Evolutionary conservation across 2,329 filamentous ascomycete species (phyloP), one percentile per base, ranked within the genome.

Genomic region (Pyrenophora tritici-repentis): DNA sequence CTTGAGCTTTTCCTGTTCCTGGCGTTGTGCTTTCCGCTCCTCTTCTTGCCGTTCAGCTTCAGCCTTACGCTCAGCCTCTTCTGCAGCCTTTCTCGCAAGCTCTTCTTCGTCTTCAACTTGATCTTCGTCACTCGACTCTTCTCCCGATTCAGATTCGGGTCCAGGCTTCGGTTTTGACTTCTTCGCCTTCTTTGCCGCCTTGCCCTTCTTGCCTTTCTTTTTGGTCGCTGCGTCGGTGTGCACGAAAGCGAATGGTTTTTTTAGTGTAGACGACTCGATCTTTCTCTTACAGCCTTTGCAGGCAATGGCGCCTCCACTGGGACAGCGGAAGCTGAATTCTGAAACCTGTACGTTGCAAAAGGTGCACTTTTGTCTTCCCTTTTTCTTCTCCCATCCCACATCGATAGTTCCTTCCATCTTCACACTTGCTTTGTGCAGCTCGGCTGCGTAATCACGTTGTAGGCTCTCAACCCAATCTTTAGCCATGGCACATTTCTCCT

Each of bases 241-340:
- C 22, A 7, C 22, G 6, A 24, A 44, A 5, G 17, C 10, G 42
- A 44, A 44, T 33, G 42, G 42, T 3, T 44, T 22, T 5, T 20
- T 36, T 36, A 14, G 9, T 3, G 42, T 26, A 8, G 42, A 44
- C n/a, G 32, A 12, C 10, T 44, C 42, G 18, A 44, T 44, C 20
- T 44, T 16, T 20, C 35, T 44, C 10, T 44, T 44, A 2, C 42
- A 44, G n/a, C 20, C 31, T 2, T 16, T 20, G 5, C 42, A 44
- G 22, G 42, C 42, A 37, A 44, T 33, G 16, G 42, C 42, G 16
- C 42, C 42, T 2, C 42, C 42, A 29, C 42, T 44, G 26, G 42
- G 42, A 18, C 42, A 36, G 22, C 20, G 32, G 26, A 26, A 44
- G 34, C 42, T 44, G 20, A 35, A 36, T 12, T 34, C 42, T 3